A percentile compares a stretch with the other conserved stretches of the same genome.
phyloP scores from a whole-genome alignment of 768 basidiomycete species.

The Pholiota molesta region DNA sequence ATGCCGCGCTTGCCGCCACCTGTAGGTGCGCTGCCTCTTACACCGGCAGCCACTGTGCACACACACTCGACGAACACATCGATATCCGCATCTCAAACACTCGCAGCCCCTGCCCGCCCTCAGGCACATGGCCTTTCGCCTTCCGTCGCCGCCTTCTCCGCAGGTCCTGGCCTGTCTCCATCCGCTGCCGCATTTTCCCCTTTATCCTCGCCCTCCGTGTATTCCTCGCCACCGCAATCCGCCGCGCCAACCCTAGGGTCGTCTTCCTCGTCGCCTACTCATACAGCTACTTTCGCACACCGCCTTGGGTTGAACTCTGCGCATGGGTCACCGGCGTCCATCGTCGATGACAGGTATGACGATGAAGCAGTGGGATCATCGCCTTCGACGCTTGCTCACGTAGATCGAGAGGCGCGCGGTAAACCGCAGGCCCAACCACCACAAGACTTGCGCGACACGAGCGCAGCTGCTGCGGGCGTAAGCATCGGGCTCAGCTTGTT shows the following conservation, averaged over 20 bases:
- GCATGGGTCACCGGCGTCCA: not conserved
- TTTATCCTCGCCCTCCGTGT: conserved; percentile 1
- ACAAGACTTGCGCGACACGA: not conserved
- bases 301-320: conserved; percentile 1
- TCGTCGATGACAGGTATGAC: not conserved
- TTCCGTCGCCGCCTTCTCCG: not conserved
- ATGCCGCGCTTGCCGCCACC: conserved; percentile 1
- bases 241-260: not conserved
- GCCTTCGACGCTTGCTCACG: not conserved
- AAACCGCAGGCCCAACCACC: not conserved
- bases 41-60: not conserved
- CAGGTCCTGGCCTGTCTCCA: not conserved
- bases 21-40: not conserved
- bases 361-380: not conserved
- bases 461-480: conserved; percentile 2
- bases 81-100: not conserved
- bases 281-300: not conserved
- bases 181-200: not conserved
- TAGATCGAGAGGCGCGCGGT: not conserved
- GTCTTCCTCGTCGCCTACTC: not conserved
- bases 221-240: not conserved
- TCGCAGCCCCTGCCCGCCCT: not conserved
- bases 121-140: not conserved
- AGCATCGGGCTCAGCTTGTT: conserved; percentile 5
- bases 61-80: not conserved